phyloP scores from a whole-genome alignment of 176 grass and related monocot genomes.

The Bonia amplexicaulis region DNA sequence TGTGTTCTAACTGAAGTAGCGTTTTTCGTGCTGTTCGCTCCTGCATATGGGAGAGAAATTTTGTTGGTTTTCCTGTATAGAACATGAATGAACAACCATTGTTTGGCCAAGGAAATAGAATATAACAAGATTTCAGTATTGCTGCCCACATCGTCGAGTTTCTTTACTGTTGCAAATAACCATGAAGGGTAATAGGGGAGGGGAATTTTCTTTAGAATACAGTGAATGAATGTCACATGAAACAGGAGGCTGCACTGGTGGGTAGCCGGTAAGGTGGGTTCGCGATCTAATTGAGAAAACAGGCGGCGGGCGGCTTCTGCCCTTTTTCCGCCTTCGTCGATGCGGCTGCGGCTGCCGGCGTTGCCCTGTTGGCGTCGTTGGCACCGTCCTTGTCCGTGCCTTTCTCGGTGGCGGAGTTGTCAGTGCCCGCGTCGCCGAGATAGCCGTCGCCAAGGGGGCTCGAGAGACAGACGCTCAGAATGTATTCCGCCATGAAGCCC shows the following conservation, averaged over 20 bases:
- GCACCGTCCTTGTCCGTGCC: not conserved
- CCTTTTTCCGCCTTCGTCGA: not conserved
- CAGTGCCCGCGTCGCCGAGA: not conserved
- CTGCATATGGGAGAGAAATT: constrained; percentile 49
- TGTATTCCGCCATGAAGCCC: not conserved
- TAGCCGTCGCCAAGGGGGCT: not conserved
- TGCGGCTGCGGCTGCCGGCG: not conserved
- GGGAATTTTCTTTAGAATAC: not conserved
- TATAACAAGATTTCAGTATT: constrained; percentile 24
- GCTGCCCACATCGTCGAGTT: not conserved
- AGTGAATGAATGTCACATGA: not conserved
- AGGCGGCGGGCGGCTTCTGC: not conserved
- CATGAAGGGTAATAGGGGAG: not conserved
- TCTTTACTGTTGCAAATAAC: not conserved
- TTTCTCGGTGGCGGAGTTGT: not conserved
- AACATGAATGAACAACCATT: constrained; percentile 20
- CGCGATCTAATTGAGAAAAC: not conserved
- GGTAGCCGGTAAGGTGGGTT: not conserved
- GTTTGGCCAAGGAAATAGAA: constrained; percentile 37
- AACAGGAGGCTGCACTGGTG: not conserved
- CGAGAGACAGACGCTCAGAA: not conserved
- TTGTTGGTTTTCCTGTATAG: constrained; percentile 42
- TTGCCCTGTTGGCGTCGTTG: not conserved
- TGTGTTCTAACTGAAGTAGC: constrained; percentile 34
- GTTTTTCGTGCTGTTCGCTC: constrained; percentile 27